Evolutionary conservation across 306 rosid species (phyloP), one percentile per base, ranked within the genome.

Genomic region (Rosa multiflora): DNA sequence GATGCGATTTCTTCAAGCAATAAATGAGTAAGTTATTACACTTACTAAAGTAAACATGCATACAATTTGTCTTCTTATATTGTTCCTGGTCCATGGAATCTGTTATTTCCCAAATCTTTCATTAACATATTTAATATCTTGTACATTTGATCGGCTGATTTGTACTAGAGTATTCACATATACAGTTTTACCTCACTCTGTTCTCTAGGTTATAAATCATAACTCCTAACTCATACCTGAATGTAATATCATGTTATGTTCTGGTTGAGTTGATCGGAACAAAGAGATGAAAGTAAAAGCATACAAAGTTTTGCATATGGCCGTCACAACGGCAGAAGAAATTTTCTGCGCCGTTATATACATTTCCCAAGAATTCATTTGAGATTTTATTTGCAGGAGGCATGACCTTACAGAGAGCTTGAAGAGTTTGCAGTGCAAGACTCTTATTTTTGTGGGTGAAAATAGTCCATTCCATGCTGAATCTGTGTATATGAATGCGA

Each of bases 1-100:
- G 70, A 86, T 91, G 94, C 97, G 97, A 58, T 91, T 89, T 83
- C 92, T 93, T 83, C 91, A 87, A 83, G 96, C 97, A 14, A 86
- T 83, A 48, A 91, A 93, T 70, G 90, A 64, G 97, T 93, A 91
- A 88, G 91, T 63, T 61, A 5, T 35, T 44, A 4, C 15, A 66
- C 46, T 9, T 75, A 44, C 74, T 78, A 42, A 63, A n/a, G 43
- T 10, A 46, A 75, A 53, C 20, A 14, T 47, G 53, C 59, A 67
- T 39, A 51, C 72, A 18, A 14, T 72, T 58, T 63, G 21, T 32
- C 13, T 20, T 63, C 37, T 76, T 48, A 20, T 8, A 21, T 13
- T 17, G 14, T 72, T n/a, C 7, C 56, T 8, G 49, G 71, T 67
- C 71, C 48, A 44, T 73, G 44, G 39, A 17, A 29, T 14, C 23